Base-by-base conservation (phyloP, 495 filamentous ascomycete species). In the Thozetella sp. region DNA sequence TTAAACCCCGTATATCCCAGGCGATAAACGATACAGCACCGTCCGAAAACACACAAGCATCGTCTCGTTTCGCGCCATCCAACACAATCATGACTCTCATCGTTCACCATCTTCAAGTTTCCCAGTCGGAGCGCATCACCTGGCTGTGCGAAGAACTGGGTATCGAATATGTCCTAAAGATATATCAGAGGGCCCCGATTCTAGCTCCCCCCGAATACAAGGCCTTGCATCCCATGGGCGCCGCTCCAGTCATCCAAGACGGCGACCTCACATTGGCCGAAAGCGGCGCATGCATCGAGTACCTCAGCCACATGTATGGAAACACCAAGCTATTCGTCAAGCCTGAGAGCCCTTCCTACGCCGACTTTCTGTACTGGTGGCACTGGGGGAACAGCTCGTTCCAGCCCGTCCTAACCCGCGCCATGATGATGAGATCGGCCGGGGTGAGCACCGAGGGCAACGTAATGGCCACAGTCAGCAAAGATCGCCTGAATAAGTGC, bases 91-190 rank as follows among this genome's bases (percentile, higher is more conserved):
- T 71, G 67, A 56, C 65, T 45, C 76, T 86, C 58, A 84, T 76
- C n/a, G 69, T 88, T 58, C 83, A 88, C 67, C 85, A 89, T 67
- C 76, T 87, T 51, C 70, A 75, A 43, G 64, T 75, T 57, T 81
- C 79, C 37, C 83, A 86, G 73, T 85, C 82, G 46, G 86, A 88
- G 63, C 85, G 85, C 62, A 75, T 88, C 25, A 61, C 82, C 66
- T 89, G 80, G 80, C 83, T 89, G 60, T 83, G 80, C 65, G 85
- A 90, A 69, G 86, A 90, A 65, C 83, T 88, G 27, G 63, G 61
- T 51, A 66, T 89, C 48, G 61, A 74, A 4, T 88, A 88, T 69
- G 63, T 74, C 10, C 71, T 83, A 40, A 79, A 78, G 27, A 66
- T 71, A 40, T 81, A 88, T 73, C 61, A 77, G 15, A 78, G 85